These are phyloP conservation scores for Leucocoprinus birnbaumii DNA, from an alignment of 768 basidiomycete genomes.

Conservation along the genomic window DNA sequence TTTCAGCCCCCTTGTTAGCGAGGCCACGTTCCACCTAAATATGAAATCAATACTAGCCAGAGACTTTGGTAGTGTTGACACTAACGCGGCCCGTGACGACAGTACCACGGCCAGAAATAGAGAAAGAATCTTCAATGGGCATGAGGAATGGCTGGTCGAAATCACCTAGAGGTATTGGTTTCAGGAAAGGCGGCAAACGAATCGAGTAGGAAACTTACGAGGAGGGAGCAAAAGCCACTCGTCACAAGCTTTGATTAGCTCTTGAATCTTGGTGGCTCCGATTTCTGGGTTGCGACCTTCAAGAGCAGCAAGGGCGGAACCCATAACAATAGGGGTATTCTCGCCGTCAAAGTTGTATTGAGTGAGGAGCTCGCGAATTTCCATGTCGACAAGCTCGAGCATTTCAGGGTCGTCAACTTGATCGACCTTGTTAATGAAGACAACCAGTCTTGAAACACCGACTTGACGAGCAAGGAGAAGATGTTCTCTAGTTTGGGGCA, in stretches of 20 bases:
- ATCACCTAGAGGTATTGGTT: slow-evolving; percentile 57
- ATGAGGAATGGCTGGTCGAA: slow-evolving; percentile 98
- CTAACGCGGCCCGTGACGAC: slow-evolving; percentile 91
- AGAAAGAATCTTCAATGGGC: slow-evolving; percentile 95
- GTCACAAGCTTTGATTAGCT: slow-evolving; percentile 86
- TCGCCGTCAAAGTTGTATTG: slow-evolving; percentile 97
- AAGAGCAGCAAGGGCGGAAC: slow-evolving; percentile 92
- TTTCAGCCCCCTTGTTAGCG: slow-evolving; percentile 87
- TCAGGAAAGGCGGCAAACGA: not conserved
- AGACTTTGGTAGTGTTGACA: not conserved
- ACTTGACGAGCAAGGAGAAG: slow-evolving; percentile 96
- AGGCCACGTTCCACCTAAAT: slow-evolving; percentile 85
- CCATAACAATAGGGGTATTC: slow-evolving; percentile 96
- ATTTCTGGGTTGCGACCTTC: slow-evolving; percentile 81
- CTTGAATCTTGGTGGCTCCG: slow-evolving; percentile 77
- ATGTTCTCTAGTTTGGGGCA: slow-evolving; percentile 99
- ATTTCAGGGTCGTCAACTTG: slow-evolving; percentile 96
- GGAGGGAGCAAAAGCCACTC: slow-evolving; percentile 91
- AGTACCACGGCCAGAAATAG: slow-evolving; percentile 97
- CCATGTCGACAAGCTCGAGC: slow-evolving; percentile 99
- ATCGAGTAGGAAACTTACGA: slow-evolving; percentile 48
- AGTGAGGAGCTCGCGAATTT: slow-evolving; percentile 94
- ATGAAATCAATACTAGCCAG: not conserved
- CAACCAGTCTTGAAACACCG: slow-evolving; percentile 94
- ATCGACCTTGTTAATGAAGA: slow-evolving; percentile 99